Evolutionary conservation across 2,329 filamentous ascomycete species (phyloP).

Genomic region (Colletotrichum limetticola): DNA sequence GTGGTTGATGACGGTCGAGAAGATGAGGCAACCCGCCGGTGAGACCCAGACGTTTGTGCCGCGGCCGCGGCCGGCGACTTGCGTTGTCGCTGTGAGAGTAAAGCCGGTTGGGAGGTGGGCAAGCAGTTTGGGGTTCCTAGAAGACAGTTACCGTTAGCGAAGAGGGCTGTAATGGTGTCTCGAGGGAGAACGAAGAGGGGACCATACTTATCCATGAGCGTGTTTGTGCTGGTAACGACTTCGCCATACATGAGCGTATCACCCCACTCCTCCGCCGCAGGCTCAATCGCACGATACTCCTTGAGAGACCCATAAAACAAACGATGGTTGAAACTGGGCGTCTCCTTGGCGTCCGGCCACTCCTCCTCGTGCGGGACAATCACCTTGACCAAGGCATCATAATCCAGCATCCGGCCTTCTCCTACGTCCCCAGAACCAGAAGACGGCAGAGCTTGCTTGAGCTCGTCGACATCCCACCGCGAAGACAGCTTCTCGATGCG

Average conservation of each 20-base stretch:
- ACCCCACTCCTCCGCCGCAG: slow-evolving; percentile 76
- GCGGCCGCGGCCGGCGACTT: slow-evolving; percentile 87
- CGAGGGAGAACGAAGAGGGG: fast-evolving
- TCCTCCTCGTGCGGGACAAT: slow-evolving; percentile 77
- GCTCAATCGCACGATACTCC: slow-evolving; percentile 68
- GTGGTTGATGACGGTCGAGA: slow-evolving; percentile 90
- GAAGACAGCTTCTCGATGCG: slow-evolving; percentile 76
- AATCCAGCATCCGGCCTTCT: slow-evolving; percentile 75
- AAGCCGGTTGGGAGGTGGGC: slow-evolving; percentile 85
- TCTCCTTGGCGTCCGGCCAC: slow-evolving; percentile 77
- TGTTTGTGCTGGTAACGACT: slow-evolving; percentile 94
- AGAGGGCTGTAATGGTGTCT: neutral
- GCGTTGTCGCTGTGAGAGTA: slow-evolving; percentile 86
- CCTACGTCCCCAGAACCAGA: slow-evolving; percentile 31
- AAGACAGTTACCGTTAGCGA: neutral
- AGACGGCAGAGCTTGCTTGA: slow-evolving; percentile 61
- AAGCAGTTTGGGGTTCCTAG: slow-evolving; percentile 81
- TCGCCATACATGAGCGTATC: slow-evolving; percentile 86
- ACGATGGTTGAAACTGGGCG: slow-evolving; percentile 87
- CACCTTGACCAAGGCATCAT: slow-evolving; percentile 77
- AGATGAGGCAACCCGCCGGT: slow-evolving; percentile 85
- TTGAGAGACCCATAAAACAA: slow-evolving; percentile 79
- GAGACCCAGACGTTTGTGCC: slow-evolving; percentile 96
- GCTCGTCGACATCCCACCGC: slow-evolving; percentile 65
- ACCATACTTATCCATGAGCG: slow-evolving; percentile 84